Percentiles rank a stretch among this genome's conserved stretches.
These are phyloP conservation scores for Beauveria sp. DNA, from an alignment of 2,329 filamentous ascomycete species.

Conservation along the genomic window DNA sequence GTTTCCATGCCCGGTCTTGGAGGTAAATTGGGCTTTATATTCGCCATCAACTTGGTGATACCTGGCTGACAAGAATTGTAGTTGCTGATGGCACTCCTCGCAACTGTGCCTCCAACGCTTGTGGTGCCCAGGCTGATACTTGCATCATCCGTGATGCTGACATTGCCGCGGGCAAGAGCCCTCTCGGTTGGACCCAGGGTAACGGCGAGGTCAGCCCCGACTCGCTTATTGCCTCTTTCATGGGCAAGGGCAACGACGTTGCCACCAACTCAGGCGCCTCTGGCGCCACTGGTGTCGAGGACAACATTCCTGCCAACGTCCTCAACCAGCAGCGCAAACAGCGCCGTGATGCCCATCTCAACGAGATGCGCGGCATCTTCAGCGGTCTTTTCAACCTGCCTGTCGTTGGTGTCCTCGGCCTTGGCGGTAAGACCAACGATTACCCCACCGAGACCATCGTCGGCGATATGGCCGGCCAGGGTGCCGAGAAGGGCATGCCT, in stretches of 20 bases:
- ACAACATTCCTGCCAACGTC: conserved; percentile 22
- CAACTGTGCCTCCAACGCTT: conserved; percentile 48
- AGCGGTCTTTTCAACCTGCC: conserved; percentile 16
- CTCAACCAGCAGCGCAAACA: background rate
- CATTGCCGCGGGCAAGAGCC: conserved; percentile 42
- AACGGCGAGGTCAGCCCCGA: conserved; percentile 46
- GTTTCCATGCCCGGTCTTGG: conserved; percentile 49
- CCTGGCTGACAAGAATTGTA: conserved; percentile 11
- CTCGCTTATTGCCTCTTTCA: conserved; percentile 48
- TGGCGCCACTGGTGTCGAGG: conserved; percentile 28
- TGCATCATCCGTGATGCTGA: conserved; percentile 53
- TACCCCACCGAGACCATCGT: conserved; percentile 42
- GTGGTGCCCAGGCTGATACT: conserved; percentile 54
- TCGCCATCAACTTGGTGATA: background rate
- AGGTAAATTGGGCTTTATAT: background rate
- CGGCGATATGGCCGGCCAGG: conserved; percentile 44
- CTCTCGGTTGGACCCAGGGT: conserved; percentile 50
- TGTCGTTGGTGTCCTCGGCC: conserved; percentile 11
- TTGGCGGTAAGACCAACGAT: conserved; percentile 32
- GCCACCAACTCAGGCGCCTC: conserved; percentile 27
- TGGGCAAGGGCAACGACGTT: conserved; percentile 32
- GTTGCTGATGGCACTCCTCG: conserved; percentile 55
- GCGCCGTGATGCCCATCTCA: conserved; percentile 10
- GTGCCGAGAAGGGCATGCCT: conserved; percentile 47
- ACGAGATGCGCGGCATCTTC: conserved; percentile 3